Evolutionary conservation across 352 stramenopile genomes (phyloP).

Genomic region (Stramenopiles sp.): DNA sequence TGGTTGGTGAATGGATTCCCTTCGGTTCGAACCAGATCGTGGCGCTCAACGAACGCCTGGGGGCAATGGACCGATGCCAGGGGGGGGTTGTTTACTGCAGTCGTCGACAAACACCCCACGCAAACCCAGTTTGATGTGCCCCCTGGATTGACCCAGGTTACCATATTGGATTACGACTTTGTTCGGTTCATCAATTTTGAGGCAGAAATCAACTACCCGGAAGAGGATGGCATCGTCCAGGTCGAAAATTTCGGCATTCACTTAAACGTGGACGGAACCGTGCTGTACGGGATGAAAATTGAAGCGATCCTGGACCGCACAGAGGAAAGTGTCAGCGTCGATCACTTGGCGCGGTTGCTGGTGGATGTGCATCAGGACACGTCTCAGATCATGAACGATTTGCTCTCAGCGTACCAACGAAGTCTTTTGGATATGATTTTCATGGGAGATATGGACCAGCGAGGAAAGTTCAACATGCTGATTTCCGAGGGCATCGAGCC

Average conservation of each 20-base stretch:
- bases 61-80: slow-evolving; percentile 81
- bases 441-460: slow-evolving; percentile 63
- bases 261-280: slow-evolving; percentile 44
- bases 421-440: slow-evolving; percentile 81
- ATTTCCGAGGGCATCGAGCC: slow-evolving; percentile 96
- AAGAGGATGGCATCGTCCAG: slow-evolving; percentile 78
- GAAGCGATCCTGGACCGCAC: slow-evolving; percentile 94
- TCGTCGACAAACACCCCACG: slow-evolving; percentile 62
- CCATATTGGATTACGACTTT: slow-evolving; percentile 91
- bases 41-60: slow-evolving; percentile 85
- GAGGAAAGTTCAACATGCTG: slow-evolving; percentile 95
- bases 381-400: slow-evolving; percentile 82
- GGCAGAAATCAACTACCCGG: slow-evolving; percentile 86
- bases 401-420: slow-evolving; percentile 83
- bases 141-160: slow-evolving; percentile 79
- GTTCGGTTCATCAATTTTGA: slow-evolving; percentile 97
- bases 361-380: slow-evolving; percentile 92
- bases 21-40: slow-evolving; percentile 93
- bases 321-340: slow-evolving; percentile 93
- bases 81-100: slow-evolving; percentile 86
- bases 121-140: slow-evolving; percentile 45
- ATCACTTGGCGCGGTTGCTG: slow-evolving; percentile 83
- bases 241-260: slow-evolving; percentile 86
- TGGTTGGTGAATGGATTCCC: slow-evolving; percentile 91
- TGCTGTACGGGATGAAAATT: slow-evolving; percentile 66